Evolutionary conservation across 2,329 filamentous ascomycete species (phyloP), one percentile per base, ranked within the genome.

Genomic region (Cercospora sp.): DNA sequence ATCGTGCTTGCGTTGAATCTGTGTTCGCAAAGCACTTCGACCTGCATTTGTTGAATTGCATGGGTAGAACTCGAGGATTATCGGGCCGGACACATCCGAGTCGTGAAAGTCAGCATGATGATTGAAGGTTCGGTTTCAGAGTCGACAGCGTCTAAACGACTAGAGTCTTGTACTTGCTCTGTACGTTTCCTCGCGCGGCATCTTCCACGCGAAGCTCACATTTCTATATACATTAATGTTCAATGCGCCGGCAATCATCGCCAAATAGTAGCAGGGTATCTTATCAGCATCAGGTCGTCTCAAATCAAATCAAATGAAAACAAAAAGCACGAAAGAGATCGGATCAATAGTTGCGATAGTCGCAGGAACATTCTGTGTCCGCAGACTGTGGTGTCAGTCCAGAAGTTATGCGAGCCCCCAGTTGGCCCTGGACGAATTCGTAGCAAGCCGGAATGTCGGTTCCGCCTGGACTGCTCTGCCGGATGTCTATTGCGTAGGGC

Each of bases 401-500:
- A 7, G 74, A 72, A n/a, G 73, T 74, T 26, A 83, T 75, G 59
- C 75, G 69, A 8, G 78, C 74, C 10, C 80, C 81, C 1, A 76
- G 59, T 28, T 66, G 66, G 1, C 81, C 80, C 70, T 82, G 78
- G 2, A 72, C 73, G 30, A 75, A 78, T 66, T 79, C 79, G 70
- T 81, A 82, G 76, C 89, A 91, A 20, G 82, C 81, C 0, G 88
- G 89, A 3, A 85, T 80, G 6, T 82, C 81, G 2, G 78, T 42
- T 2, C 83, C 85, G 9, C 83, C 82, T 1, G 73, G 77, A 69
- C 86, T 84, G 30, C 80, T 76, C 77, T 89, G 84, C 64, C 81
- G 79, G 45, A 90, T 79, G 60, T 87, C 83, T 1, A 89, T 83
- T 18, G 86, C 84, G 66, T 83, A 88, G 0, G 87, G 86, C 88